phyloP scores from a whole-genome alignment of 495 filamentous ascomycete species.

The Penicillium cosmopolitanum region DNA sequence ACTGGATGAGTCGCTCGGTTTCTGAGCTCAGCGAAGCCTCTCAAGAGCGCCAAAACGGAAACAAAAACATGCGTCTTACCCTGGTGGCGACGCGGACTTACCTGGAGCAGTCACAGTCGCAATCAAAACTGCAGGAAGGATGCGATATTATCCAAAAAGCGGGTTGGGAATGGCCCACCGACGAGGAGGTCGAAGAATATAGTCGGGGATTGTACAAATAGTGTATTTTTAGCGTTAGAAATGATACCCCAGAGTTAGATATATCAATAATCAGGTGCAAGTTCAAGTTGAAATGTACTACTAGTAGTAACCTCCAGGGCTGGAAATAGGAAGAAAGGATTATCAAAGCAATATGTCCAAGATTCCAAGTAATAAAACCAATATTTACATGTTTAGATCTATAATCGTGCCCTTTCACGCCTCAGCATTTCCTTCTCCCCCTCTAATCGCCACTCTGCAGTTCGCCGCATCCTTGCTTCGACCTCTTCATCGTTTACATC shows the following conservation, averaged over 20 bases:
- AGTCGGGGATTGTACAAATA: constrained; percentile 23
- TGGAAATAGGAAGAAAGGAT: too few species aligned
- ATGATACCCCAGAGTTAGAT: constrained; percentile 16
- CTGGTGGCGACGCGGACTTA: constrained; percentile 57
- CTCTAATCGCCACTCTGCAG: constrained; percentile 48
- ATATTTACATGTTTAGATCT: not conserved
- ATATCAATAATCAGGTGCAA: not conserved
- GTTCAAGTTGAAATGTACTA: too few species aligned
- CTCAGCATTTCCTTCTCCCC: constrained; percentile 47
- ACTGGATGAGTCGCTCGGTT: constrained; percentile 55
- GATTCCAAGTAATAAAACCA: too few species aligned
- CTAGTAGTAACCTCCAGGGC: too few species aligned
- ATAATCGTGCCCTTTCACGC: constrained; percentile 53
- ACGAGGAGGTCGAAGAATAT: constrained; percentile 56
- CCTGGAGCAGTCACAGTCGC: constrained; percentile 48
- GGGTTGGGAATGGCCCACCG: constrained; percentile 59
- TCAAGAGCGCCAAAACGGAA: constrained; percentile 47
- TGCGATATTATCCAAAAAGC: constrained; percentile 51
- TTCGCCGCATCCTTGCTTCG: constrained; percentile 48
- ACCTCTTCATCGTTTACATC: constrained; percentile 58
- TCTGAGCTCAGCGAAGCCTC: constrained; percentile 39
- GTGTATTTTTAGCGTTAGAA: constrained; percentile 30
- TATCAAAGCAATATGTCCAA: too few species aligned
- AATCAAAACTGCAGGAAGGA: constrained; percentile 37
- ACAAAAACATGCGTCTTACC: constrained; percentile 47